These are phyloP conservation scores for Allodekkera sacchari DNA, from an alignment of 805 yeast genomes.

Conservation along the genomic window DNA sequence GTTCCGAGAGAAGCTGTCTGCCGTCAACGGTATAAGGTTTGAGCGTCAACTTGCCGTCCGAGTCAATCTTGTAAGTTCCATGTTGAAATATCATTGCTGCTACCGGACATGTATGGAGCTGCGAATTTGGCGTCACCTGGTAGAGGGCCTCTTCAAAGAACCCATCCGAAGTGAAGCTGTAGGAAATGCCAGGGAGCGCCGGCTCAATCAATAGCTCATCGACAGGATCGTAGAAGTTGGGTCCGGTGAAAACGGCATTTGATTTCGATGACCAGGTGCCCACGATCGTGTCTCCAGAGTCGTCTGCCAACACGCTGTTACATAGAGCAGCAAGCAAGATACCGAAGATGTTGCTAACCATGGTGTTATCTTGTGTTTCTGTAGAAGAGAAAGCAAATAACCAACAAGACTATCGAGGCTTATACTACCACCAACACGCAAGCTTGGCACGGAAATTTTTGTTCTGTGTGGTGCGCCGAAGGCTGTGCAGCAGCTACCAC, in stretches of 20 bases:
- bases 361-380: no score
- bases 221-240: constrained; percentile 91
- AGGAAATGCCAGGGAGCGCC: constrained; percentile 87
- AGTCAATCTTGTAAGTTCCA: constrained; percentile 59
- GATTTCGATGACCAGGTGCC: constrained; percentile 98
- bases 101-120: constrained; percentile 71
- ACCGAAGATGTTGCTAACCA: no score
- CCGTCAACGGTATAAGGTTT: constrained; percentile 84
- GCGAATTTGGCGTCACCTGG: constrained; percentile 62
- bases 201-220: constrained; percentile 95
- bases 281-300: constrained; percentile 28
- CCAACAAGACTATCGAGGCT: no score
- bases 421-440: no score
- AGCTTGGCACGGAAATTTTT: no score
- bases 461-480: no score
- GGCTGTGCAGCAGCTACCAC: no score
- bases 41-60: constrained; percentile 61
- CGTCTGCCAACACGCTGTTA: no score
- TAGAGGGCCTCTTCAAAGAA: constrained; percentile 85
- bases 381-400: no score
- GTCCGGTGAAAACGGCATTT: constrained; percentile 92
- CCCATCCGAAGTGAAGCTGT: constrained; percentile 90
- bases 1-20: constrained; percentile 81
- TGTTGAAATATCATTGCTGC: constrained; percentile 86
- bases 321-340: no score